phyloP scores from a whole-genome alignment of 495 filamentous ascomycete genomes.

The Eremomyces bilateralis region DNA sequence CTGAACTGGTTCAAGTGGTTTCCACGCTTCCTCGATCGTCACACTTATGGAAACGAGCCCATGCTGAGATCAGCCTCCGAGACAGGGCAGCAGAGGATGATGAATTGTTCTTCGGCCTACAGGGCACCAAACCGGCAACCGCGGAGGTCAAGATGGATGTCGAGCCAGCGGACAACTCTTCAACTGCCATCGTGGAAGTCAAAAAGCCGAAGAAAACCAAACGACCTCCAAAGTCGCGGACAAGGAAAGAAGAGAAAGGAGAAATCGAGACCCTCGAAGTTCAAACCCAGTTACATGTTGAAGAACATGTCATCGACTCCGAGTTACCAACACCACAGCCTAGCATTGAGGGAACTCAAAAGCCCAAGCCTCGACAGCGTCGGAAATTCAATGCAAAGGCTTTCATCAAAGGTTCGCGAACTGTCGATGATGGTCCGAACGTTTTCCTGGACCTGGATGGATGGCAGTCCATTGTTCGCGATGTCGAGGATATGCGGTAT shows the following conservation, averaged over 20 bases:
- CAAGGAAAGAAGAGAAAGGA: constrained; percentile 51
- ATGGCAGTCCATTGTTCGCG: constrained; percentile 53
- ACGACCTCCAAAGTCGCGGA: constrained; percentile 38
- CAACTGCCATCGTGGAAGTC: background rate
- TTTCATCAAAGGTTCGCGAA: too few species aligned
- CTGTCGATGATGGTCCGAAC: constrained; percentile 43
- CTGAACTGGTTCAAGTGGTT: constrained; percentile 20
- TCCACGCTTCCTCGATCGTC: constrained; percentile 23
- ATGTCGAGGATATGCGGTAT: constrained; percentile 53
- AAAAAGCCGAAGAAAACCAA: constrained; percentile 13
- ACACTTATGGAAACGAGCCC: constrained; percentile 49
- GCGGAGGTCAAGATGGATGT: constrained; percentile 11
- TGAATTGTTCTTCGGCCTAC: constrained; percentile 36
- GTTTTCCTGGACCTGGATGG: constrained; percentile 56
- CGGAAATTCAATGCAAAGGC: too few species aligned
- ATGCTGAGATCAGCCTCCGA: constrained; percentile 35
- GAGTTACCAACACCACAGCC: too few species aligned
- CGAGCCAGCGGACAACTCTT: background rate
- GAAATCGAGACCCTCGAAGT: constrained; percentile 40
- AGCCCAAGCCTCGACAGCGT: constrained; percentile 20
- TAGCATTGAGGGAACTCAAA: constrained; percentile 24
- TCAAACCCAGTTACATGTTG: constrained; percentile 2
- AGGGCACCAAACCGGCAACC: background rate
- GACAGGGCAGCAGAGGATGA: constrained; percentile 62
- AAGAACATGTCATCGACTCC: constrained; percentile 1